phyloP scores from a whole-genome alignment of 1,284 basidiomycete species.

The Gomphus sp. region DNA sequence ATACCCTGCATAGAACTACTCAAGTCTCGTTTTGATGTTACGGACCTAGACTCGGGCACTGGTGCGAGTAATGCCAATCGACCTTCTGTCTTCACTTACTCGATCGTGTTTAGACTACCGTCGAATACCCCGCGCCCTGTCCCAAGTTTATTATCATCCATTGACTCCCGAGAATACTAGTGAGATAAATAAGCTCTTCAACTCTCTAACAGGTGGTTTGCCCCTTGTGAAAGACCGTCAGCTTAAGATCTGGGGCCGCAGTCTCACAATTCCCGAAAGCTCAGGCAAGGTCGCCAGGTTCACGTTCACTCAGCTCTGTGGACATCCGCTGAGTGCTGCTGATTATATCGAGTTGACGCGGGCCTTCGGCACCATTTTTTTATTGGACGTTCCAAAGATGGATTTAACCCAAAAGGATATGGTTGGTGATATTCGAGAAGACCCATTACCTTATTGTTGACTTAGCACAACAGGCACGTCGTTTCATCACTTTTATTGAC shows the following conservation, averaged over 20 bases:
- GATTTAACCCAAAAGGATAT: conserved; percentile 82
- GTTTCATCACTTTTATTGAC: conserved; percentile 98
- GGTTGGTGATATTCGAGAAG: conserved; percentile 36
- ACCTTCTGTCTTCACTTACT: not conserved
- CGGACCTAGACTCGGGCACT: conserved; percentile 90
- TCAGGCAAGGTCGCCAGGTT: conserved; percentile 79
- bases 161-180: conserved; percentile 52
- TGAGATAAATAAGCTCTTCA: conserved; percentile 80
- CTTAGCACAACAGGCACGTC: conserved; percentile 50
- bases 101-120: conserved; percentile 64
- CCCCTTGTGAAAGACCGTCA: conserved; percentile 57
- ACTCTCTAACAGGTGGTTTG: conserved; percentile 50
- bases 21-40: conserved; percentile 79
- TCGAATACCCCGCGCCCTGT: conserved; percentile 80
- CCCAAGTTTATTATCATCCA: conserved; percentile 88
- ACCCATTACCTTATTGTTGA: conserved; percentile 3
- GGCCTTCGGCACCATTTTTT: conserved; percentile 81
- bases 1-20: conserved; percentile 92
- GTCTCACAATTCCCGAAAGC: conserved; percentile 72
- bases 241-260: conserved; percentile 85
- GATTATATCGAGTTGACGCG: conserved; percentile 95
- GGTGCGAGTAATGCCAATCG: conserved; percentile 37
- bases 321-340: conserved; percentile 82
- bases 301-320: conserved; percentile 83
- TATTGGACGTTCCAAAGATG: conserved; percentile 85